These are phyloP conservation scores for Phaeotremella fagi DNA, from an alignment of 768 basidiomycete species.

Conservation along the genomic window DNA sequence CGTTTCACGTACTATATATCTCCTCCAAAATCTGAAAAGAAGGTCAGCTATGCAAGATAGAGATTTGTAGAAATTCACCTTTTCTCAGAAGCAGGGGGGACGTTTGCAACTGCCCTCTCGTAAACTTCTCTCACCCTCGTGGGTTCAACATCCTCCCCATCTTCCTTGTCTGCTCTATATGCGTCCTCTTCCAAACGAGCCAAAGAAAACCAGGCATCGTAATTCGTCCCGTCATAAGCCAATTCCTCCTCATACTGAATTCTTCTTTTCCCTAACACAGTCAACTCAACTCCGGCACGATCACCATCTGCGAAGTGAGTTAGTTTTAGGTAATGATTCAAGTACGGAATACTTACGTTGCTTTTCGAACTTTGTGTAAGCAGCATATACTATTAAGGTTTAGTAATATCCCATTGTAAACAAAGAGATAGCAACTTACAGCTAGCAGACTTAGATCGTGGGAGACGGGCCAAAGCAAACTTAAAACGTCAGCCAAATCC, in stretches of 20 bases:
- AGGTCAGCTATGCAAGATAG: neutral
- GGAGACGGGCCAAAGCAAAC: constrained; percentile 92
- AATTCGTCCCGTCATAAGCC: constrained; percentile 82
- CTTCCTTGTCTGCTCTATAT: constrained; percentile 63
- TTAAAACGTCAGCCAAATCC: no score
- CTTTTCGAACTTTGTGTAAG: constrained; percentile 97
- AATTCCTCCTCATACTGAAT: constrained; percentile 99
- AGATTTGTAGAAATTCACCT: constrained; percentile 61
- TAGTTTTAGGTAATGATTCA: no score
- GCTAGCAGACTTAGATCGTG: constrained; percentile 77
- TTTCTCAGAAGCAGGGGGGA: constrained; percentile 91
- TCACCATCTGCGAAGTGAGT: constrained; percentile 57
- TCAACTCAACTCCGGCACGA: constrained; percentile 78
- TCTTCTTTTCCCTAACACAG: constrained; percentile 92
- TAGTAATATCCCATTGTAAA: neutral
- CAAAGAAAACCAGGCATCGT: constrained; percentile 98
- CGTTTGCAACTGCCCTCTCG: constrained; percentile 89
- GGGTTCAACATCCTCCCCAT: constrained; percentile 51
- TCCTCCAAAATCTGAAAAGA: constrained; percentile 45
- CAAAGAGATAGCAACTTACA: constrained; percentile 17
- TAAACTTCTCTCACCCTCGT: constrained; percentile 86
- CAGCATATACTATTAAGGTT: constrained; percentile 63
- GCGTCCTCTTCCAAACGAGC: constrained; percentile 88
- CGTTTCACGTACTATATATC: constrained; percentile 49
- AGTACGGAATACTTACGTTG: constrained; percentile 54